Conservation (phyloP, 2,329 filamentous ascomycete species). For the Aspergillus tamarii region DNA sequence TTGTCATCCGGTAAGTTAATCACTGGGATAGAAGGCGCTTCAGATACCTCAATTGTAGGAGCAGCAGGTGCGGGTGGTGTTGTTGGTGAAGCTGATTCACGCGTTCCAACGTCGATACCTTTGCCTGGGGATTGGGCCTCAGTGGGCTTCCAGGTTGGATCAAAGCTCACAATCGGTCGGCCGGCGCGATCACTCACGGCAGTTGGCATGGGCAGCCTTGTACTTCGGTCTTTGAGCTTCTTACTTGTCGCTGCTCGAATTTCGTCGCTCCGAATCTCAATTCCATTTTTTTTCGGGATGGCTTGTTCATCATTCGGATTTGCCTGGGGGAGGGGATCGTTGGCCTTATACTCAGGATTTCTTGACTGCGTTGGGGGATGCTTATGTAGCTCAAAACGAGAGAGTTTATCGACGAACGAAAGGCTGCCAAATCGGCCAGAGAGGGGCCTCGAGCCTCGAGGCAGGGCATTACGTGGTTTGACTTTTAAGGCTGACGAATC, state of each 20-base stretch:
- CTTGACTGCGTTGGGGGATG: constrained; percentile 83
- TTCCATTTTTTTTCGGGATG: constrained; percentile 70
- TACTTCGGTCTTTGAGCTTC: constrained; percentile 80
- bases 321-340: constrained; percentile 50
- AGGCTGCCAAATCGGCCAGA: constrained; percentile 47
- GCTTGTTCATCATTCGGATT: constrained; percentile 33
- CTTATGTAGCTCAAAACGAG: constrained; percentile 74
- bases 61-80: constrained; percentile 53
- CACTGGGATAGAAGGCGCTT: constrained; percentile 43
- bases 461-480: constrained; percentile 67
- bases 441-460: constrained; percentile 47
- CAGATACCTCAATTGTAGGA: constrained; percentile 39
- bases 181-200: constrained; percentile 88
- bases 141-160: constrained; percentile 74
- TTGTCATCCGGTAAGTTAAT: constrained; percentile 57
- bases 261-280: constrained; percentile 83
- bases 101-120: constrained; percentile 16
- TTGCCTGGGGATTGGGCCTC: constrained; percentile 40
- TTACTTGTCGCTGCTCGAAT: constrained; percentile 90
- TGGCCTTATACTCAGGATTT: constrained; percentile 78
- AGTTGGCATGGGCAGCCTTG: constrained; percentile 83
- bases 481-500: constrained; percentile 55
- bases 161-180: constrained; percentile 96
- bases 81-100: constrained; percentile 29
- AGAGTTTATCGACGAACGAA: constrained; percentile 49